Base-by-base conservation (phyloP, 2,329 filamentous ascomycete species). In the Daldinia sp. region DNA sequence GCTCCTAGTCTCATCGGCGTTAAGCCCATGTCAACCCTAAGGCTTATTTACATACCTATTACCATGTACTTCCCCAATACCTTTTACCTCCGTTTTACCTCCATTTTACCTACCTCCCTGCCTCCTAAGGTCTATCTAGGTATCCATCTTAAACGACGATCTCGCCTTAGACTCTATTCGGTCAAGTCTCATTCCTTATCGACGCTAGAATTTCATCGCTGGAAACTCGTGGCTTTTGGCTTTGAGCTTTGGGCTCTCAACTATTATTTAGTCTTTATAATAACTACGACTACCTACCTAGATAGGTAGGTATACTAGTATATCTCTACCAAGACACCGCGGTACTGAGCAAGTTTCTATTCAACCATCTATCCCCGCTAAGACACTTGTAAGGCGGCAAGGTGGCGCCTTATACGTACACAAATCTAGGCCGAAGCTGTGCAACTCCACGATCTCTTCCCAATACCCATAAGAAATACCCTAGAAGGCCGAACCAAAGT, bases 1-100 rank as follows among this genome's bases (percentile, higher is more conserved):
- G n/a, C n/a, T n/a, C 43, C 34, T 43, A 37, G 19, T 25, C n/a
- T 30, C 53, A 25, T 61, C 62, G 53, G 58, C 54, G 51, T 65
- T 62, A 57, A 57, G 58, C n/a, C 15, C 21, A 25, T 43, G 37
- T 35, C 29, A 45, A 61, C 45, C 45, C 51, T 56, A 37, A 61
- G 23, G 51, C 51, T 45, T 45, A 32, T 49, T 60, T 49, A 50
- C 27, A 10, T 19, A 23, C 15, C 39, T 39, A 17, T n/a, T n/a
- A n/a, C n/a, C n/a, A n/a, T n/a, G n/a, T n/a, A n/a, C n/a, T n/a
- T n/a, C n/a, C n/a, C n/a, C n/a, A n/a, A n/a, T n/a, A n/a, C n/a
- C n/a, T n/a, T n/a, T n/a, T n/a, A n/a, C n/a, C n/a, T n/a, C n/a
- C n/a, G n/a, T n/a, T n/a, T n/a, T n/a, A n/a, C n/a, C n/a, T n/a